Base-by-base conservation (phyloP, 2,329 filamentous ascomycete species). In the Pseudogymnoascus sp. region DNA sequence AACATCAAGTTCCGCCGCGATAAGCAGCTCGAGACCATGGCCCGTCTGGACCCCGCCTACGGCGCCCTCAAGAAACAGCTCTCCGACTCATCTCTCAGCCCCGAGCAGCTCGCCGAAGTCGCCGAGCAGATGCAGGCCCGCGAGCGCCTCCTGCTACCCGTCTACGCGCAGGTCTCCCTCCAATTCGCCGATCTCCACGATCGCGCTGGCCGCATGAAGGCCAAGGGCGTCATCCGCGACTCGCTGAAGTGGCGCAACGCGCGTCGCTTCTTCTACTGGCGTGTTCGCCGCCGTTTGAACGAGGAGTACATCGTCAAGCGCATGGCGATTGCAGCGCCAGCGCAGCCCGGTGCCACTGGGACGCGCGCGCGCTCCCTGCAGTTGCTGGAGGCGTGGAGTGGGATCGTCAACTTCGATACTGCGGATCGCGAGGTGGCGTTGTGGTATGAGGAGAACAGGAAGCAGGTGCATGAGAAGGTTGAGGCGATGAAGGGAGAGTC, bases 241-340 rank as follows among this genome's bases (percentile, higher is more conserved):
- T 80, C 87, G 11, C 83, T 99, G 42, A 84, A 88, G 72, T 97
- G 93, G 95, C 82, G 85, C 75, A 89, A 96, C 71, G 88, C 93
- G 8, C 88, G 95, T 68, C 89, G 93, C 74, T 97, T 95, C 90
- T 97, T 99, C 84, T 99, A 97, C 89, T 99, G 96, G 95, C 93
- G 95, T 78, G 88, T 97, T 66, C 93, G 96, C 77, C 90, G 95
- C 75, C 87, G 95, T 79, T 84, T 99, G 74, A 97, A 96, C 78
- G 95, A 99, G 80, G 95, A 99, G 80, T 91, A 96, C 77, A 91
- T 99, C 71, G 84, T 99, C 76, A 95, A 93, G 80, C 91, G 91
- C 78, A 91, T 99, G 84, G 81, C 80, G 4, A 74, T 76, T 9
- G 69, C 75, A 2, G 76, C 73, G 59, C 71, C 73, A 14, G 73